Percentiles rank a stretch among this genome's conserved stretches.
These are phyloP conservation scores for Scolecobasidium constrictum DNA, from an alignment of 2,329 filamentous ascomycete genomes.

Conservation along the genomic window DNA sequence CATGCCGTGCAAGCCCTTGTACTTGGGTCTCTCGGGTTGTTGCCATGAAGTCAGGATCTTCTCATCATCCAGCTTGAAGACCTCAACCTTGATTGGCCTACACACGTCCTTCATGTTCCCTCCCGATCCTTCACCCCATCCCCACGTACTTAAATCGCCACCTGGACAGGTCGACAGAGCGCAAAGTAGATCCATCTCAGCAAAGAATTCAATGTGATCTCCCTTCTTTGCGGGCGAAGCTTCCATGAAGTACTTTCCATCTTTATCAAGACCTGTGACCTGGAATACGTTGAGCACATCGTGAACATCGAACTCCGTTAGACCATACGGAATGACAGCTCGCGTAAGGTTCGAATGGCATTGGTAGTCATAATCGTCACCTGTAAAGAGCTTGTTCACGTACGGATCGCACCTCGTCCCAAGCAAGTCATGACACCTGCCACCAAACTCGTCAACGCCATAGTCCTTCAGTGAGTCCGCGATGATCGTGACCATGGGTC, in stretches of 20 bases:
- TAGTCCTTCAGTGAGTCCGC: constrained; percentile 50
- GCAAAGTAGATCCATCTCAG: constrained; percentile 64
- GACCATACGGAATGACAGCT: constrained; percentile 56
- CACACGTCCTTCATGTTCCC: constrained; percentile 58
- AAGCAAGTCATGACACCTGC: constrained; percentile 63
- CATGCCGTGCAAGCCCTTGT: constrained; percentile 58
- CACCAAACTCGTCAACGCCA: constrained; percentile 28
- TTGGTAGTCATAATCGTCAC: constrained; percentile 66
- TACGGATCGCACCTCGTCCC: constrained; percentile 81
- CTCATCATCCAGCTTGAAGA: constrained; percentile 51
- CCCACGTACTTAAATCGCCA: constrained; percentile 73
- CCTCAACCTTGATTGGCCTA: constrained; percentile 62
- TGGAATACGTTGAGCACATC: constrained; percentile 84
- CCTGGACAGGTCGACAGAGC: constrained; percentile 63
- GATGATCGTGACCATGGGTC: constrained; percentile 60
- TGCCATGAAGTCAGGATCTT: constrained; percentile 51
- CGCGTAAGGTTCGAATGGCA: constrained; percentile 75
- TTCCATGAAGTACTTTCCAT: constrained; percentile 66
- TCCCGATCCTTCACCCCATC: constrained; percentile 49
- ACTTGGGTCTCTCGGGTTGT: constrained; percentile 47
- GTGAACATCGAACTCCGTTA: constrained; percentile 66
- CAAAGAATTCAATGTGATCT: constrained; percentile 61
- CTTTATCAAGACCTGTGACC: constrained; percentile 63
- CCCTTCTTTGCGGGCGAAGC: constrained; percentile 19
- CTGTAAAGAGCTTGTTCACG: constrained; percentile 51